phyloP scores from a whole-genome alignment of 495 filamentous ascomycete genomes.

The Trichoderma parareesei region DNA sequence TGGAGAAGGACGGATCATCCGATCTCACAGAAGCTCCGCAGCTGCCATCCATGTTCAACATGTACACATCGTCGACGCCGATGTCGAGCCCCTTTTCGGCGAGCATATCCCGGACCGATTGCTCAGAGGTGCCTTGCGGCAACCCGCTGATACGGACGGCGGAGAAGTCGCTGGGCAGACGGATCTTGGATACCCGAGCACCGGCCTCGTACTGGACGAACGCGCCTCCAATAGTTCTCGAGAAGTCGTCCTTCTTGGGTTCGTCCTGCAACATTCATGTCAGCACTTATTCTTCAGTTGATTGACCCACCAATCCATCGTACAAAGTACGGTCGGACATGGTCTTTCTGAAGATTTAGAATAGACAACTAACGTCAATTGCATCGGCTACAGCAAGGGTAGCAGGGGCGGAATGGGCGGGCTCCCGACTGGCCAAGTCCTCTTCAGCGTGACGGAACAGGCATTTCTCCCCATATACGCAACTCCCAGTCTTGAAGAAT shows the following conservation, averaged over 20 bases:
- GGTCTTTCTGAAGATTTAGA: neutral
- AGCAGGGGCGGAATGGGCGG: neutral
- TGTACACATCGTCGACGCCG: neutral
- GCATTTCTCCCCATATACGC: neutral
- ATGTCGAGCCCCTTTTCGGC: neutral
- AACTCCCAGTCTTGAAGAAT: neutral
- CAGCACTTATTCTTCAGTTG: neutral
- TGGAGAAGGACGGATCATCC: neutral
- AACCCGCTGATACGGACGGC: neutral
- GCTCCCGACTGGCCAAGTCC: neutral
- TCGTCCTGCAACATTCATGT: neutral
- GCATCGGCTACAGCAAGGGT: neutral
- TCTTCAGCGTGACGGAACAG: neutral
- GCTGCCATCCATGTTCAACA: neutral
- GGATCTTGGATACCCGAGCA: neutral
- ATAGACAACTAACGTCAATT: neutral
- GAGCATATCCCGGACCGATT: neutral
- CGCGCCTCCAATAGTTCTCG: neutral
- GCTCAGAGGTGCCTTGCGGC: neutral
- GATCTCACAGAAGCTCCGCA: neutral
- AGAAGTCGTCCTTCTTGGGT: neutral
- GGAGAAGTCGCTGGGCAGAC: neutral
- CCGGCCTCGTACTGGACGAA: neutral
- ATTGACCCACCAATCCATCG: neutral
- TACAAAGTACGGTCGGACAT: no score